phyloP scores from a whole-genome alignment of 2,329 filamentous ascomycete genomes.

The Ophiostoma novo-ulmi region DNA sequence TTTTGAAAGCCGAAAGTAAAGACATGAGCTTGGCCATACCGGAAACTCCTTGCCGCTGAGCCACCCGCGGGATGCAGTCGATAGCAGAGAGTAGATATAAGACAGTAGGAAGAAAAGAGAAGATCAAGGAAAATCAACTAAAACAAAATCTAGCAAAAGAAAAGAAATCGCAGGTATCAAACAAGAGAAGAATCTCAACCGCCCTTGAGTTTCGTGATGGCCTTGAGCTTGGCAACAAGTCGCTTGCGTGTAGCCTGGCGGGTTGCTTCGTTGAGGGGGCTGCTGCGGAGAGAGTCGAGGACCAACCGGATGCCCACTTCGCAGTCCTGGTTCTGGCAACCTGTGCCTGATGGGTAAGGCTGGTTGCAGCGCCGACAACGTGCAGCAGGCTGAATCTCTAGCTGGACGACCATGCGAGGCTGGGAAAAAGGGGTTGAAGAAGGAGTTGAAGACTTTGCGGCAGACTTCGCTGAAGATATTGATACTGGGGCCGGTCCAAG shows the following conservation, averaged over 20 bases:
- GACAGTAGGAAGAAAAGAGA: neutral
- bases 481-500: neutral
- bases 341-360: constrained; percentile 11
- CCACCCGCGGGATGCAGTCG: too few relatives aligned
- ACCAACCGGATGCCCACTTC: constrained; percentile 26
- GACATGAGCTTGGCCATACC: too few relatives aligned
- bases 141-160: neutral
- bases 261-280: neutral
- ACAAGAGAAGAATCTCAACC: neutral
- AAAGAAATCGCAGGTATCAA: neutral
- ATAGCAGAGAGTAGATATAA: neutral
- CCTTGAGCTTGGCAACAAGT: constrained; percentile 17
- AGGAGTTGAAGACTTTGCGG: neutral
- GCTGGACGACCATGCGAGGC: constrained; percentile 17
- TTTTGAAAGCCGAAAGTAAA: too few relatives aligned
- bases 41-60: too few relatives aligned
- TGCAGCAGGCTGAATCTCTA: constrained; percentile 13
- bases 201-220: neutral
- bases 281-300: constrained; percentile 24
- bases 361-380: constrained; percentile 22
- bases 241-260: constrained; percentile 18
- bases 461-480: neutral
- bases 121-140: neutral
- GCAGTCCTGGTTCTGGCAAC: constrained; percentile 22
- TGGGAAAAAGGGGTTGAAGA: neutral